Percentiles rank a stretch among this genome's conserved stretches.
Conservation (phyloP, 352 stramenopile genomes). For the Aphanomyces cochlioides region DNA sequence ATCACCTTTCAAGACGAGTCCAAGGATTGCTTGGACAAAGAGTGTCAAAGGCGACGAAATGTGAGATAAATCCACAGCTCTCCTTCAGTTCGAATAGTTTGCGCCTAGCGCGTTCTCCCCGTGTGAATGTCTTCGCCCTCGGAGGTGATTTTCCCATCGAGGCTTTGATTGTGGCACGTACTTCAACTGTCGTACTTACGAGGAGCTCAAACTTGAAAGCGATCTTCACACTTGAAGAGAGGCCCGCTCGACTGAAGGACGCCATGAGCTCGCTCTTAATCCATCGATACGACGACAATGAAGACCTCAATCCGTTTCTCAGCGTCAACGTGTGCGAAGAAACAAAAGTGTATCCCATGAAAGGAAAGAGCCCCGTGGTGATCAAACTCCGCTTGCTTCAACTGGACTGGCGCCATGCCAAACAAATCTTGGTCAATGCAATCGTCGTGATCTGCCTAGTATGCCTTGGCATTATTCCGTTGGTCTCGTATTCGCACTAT, state of each 20-base stretch:
- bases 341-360: conserved; percentile 4
- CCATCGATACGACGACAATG: conserved; percentile 14
- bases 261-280: conserved; percentile 20
- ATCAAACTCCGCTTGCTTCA: conserved; percentile 13
- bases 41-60: too few relatives aligned
- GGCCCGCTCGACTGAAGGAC: neutral
- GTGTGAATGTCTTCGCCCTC: too few relatives aligned
- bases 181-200: conserved; percentile 11
- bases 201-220: neutral
- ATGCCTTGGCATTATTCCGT: conserved; percentile 14
- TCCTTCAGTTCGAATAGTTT: too few relatives aligned
- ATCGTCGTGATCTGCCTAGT: conserved; percentile 11
- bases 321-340: conserved; percentile 8
- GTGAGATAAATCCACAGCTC: too few relatives aligned
- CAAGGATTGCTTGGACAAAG: too few relatives aligned
- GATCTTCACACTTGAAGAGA: neutral
- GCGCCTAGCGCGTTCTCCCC: too few relatives aligned
- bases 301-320: conserved; percentile 18
- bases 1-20: too few relatives aligned
- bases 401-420: conserved; percentile 8
- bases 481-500: conserved; percentile 6
- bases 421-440: conserved; percentile 9
- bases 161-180: neutral
- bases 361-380: conserved; percentile 8
- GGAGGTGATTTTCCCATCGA: too few relatives aligned